phyloP scores from a whole-genome alignment of 2,329 filamentous ascomycete genomes.

The Thielaviopsis cerberus region DNA sequence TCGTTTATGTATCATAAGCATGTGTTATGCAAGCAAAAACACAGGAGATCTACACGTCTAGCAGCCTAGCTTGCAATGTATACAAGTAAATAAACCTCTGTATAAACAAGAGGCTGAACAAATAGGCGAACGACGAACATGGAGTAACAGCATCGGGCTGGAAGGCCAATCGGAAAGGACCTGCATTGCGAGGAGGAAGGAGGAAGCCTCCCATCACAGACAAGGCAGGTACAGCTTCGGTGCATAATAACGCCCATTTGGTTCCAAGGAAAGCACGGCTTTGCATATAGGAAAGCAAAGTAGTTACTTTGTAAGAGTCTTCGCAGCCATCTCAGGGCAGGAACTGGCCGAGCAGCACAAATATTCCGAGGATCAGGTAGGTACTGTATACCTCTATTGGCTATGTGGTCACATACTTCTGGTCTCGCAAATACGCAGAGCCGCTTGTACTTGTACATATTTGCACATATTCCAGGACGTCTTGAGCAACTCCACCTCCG shows the following conservation, averaged over 20 bases:
- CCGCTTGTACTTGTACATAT: neutral
- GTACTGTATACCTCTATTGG: neutral
- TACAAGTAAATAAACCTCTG: neutral
- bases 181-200: neutral
- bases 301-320: neutral
- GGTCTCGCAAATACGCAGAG: neutral
- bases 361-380: neutral
- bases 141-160: neutral
- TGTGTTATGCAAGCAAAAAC: neutral
- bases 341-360: neutral
- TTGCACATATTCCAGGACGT: neutral
- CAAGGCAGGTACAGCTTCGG: neutral
- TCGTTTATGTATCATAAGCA: neutral
- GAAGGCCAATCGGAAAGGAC: neutral
- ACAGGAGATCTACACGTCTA: neutral
- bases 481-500: neutral
- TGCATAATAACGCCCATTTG: neutral
- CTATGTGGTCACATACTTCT: neutral
- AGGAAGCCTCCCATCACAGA: neutral
- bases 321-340: neutral
- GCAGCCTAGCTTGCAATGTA: neutral
- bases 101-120: neutral
- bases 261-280: neutral
- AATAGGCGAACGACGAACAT: neutral
- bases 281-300: no score